Percentiles rank a stretch among this genome's conserved stretches.
phyloP scores from a whole-genome alignment of 352 stramenopile species.

The Phytophthora kernoviae region DNA sequence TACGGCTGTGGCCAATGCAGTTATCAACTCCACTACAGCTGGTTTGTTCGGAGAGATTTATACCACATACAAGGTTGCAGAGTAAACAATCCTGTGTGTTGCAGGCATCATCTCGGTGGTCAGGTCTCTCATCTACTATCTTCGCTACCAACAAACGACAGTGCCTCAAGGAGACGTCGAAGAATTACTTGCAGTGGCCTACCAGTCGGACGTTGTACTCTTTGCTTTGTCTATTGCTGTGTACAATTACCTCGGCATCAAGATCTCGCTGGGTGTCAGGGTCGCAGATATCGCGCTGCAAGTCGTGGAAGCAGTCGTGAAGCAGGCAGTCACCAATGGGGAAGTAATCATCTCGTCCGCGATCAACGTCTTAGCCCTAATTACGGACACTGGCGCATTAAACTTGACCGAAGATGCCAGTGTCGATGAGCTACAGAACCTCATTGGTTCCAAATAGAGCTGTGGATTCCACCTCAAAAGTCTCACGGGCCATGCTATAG shows the following conservation, averaged over 20 bases:
- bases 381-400: too few species aligned
- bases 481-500: slow-evolving; percentile 23
- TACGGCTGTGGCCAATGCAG: slow-evolving; percentile 22
- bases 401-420: not conserved
- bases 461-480: slow-evolving; percentile 31
- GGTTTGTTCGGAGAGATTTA: slow-evolving; percentile 33
- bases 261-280: too few species aligned
- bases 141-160: slow-evolving; percentile 9
- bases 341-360: slow-evolving; percentile 15
- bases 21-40: slow-evolving; percentile 27
- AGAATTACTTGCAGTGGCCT: slow-evolving; percentile 2
- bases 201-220: slow-evolving; percentile 9
- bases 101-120: slow-evolving; percentile 8
- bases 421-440: slow-evolving; percentile 23
- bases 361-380: slow-evolving; percentile 9
- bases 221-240: slow-evolving; percentile 7
- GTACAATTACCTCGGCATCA: slow-evolving; percentile 10
- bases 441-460: slow-evolving; percentile 27
- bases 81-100: slow-evolving; percentile 14
- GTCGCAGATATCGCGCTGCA: slow-evolving; percentile 5
- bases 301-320: slow-evolving; percentile 16
- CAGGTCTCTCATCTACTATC: slow-evolving; percentile 14
- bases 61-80: slow-evolving; percentile 9
- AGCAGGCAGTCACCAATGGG: slow-evolving; percentile 19
- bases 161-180: slow-evolving; percentile 2